Base-by-base conservation (phyloP, 371 early-diverging fungal genomes). In the Actinomucor elegans region DNA sequence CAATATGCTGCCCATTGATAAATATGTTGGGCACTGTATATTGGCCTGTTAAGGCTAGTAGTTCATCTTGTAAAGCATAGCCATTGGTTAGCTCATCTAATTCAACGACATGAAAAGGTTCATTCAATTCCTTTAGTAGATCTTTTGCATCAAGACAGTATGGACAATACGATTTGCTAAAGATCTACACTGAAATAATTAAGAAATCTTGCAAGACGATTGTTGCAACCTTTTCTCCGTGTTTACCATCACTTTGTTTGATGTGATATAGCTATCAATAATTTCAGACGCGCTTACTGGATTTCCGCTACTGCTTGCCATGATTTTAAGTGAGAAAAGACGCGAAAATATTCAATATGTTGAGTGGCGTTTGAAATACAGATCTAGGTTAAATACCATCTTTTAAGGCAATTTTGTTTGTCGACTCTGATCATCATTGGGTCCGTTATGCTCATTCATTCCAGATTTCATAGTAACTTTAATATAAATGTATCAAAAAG, bases 11-110 rank as follows among this genome's bases (percentile, higher is more conserved):
- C 32, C 73, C 69, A 15, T 81, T 74, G 64, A 92, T 86, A 64
- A 90, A 95, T 52, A 94, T 85, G 71, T 92, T 94, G 49, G 96
- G 96, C 20, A 94, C 94, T 55, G 17, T 56, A 48, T 43, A 67
- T 59, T 43, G 61, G 5, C 85, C 84, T 14, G 89, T 91, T 58
- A 78, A 61, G 33, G 70, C 55, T 6, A 32, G 26, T 23, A 95
- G 80, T 43, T 85, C 81, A 11, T 50, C 61, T 67, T 93, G 94
- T 48, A 94, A 90, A 0, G 67, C 83, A 15, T 18, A 1, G 26
- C 63, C 35, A 15, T 94, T 11, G 17, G 38, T 8, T 11, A 20
- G 21, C 21, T 38, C 21, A 12, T 38, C 38, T 9, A 38, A 9
- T 21, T 38, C 20, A 7, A 38, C 10, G 9, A 12, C 18, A 20